Conservation (phyloP, 768 basidiomycete species). For the Tricholoma furcatifolium region DNA sequence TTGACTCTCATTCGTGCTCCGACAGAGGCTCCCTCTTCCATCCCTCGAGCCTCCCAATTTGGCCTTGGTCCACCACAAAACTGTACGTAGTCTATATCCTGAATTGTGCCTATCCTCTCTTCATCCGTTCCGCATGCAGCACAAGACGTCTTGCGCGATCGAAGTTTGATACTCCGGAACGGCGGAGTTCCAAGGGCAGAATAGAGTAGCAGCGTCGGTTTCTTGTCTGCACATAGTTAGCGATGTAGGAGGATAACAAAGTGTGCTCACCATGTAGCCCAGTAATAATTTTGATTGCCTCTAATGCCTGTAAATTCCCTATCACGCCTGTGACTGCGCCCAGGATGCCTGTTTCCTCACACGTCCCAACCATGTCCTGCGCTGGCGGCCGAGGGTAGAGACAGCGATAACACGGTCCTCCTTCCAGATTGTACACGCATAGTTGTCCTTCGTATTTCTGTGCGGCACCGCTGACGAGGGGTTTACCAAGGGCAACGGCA, state of each 20-base stretch:
- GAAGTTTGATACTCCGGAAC: constrained; percentile 83
- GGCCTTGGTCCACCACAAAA: constrained; percentile 79
- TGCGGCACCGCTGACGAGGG: constrained; percentile 60
- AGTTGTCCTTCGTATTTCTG: constrained; percentile 84
- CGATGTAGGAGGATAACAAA: not conserved
- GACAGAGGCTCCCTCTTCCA: constrained; percentile 34
- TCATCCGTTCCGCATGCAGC: constrained; percentile 66
- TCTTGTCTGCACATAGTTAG: constrained; percentile 36
- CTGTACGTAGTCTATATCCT: constrained; percentile 73
- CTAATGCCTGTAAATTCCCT: constrained; percentile 86
- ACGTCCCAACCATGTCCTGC: constrained; percentile 63
- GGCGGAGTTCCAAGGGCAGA: constrained; percentile 65
- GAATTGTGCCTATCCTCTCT: constrained; percentile 43
- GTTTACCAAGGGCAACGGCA: constrained; percentile 64
- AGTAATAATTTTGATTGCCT: constrained; percentile 67
- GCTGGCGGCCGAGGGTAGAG: constrained; percentile 83
- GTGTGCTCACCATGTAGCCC: constrained; percentile 28
- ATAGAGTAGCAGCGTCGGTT: constrained; percentile 35
- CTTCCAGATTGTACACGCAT: constrained; percentile 67
- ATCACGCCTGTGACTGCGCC: constrained; percentile 90
- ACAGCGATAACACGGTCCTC: constrained; percentile 92
- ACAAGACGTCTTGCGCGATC: constrained; percentile 69
- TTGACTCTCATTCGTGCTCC: constrained; percentile 42
- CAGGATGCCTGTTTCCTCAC: constrained; percentile 86
- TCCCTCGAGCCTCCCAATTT: constrained; percentile 62